These are phyloP conservation scores for Lecanosticta acicola DNA, from an alignment of 2,329 filamentous ascomycete species.

Conservation along the genomic window DNA sequence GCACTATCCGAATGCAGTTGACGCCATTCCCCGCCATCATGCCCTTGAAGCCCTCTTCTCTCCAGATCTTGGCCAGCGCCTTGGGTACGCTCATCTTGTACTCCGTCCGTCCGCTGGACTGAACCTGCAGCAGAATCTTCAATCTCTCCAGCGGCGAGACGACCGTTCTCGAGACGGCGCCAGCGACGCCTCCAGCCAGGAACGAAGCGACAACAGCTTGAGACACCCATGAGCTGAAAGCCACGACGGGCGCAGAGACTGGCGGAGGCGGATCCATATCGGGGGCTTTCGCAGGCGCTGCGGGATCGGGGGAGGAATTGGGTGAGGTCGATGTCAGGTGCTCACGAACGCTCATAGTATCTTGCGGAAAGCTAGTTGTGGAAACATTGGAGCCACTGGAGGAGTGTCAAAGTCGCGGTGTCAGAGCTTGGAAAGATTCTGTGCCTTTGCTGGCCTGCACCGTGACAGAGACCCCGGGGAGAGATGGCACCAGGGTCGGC, in stretches of 20 bases:
- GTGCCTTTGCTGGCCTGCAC: no score
- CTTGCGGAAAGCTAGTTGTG: constrained; percentile 2
- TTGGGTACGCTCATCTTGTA: constrained; percentile 90
- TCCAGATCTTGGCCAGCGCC: constrained; percentile 91
- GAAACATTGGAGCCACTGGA: constrained; percentile 6
- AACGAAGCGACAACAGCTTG: constrained; percentile 88
- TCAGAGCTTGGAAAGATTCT: no score
- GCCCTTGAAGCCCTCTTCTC: constrained; percentile 90
- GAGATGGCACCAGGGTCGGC: neutral
- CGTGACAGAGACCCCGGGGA: neutral
- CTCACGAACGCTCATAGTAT: constrained; percentile 7
- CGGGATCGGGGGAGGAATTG: neutral
- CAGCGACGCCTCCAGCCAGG: constrained; percentile 86
- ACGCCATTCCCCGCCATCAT: constrained; percentile 98
- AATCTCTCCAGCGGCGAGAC: constrained; percentile 92
- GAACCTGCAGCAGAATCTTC: constrained; percentile 96
- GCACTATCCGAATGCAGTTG: constrained; percentile 96
- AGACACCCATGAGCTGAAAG: constrained; percentile 47
- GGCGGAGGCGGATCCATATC: constrained; percentile 6
- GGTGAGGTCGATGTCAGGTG: constrained; percentile 2
- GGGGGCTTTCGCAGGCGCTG: neutral
- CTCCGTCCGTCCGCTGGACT: constrained; percentile 82
- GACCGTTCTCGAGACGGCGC: constrained; percentile 94
- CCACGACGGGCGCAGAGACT: constrained; percentile 1
- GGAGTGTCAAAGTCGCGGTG: no score